A percentile compares a stretch with the other conserved stretches of the same genome.
Evolutionary conservation across 2,329 filamentous ascomycete genomes (phyloP).

Genomic region (Taxawa tesnikishii): DNA sequence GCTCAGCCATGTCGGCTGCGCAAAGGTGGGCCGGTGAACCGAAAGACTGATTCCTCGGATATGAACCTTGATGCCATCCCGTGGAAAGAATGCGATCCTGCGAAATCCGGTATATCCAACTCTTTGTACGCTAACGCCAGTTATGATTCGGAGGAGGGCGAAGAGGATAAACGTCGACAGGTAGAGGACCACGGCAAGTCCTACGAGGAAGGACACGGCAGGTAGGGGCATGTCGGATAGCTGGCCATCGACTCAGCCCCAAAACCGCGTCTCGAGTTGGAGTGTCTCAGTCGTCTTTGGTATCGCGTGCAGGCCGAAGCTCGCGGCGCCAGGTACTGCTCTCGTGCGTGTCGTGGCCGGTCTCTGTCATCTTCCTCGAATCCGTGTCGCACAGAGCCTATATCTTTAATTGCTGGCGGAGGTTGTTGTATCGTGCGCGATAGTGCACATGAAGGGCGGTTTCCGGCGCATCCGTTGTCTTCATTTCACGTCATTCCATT

Average conservation of each 20-base stretch:
- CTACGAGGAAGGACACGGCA: constrained; percentile 61
- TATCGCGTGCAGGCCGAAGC: neutral
- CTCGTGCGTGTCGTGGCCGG: neutral
- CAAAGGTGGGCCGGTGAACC: constrained; percentile 87
- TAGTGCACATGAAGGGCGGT: too few species aligned
- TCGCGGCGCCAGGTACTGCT: neutral
- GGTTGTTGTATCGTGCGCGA: too few species aligned
- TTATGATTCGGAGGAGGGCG: constrained; percentile 81
- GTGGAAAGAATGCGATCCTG: constrained; percentile 78
- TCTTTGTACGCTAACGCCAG: constrained; percentile 89
- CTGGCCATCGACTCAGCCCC: neutral
- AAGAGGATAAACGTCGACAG: constrained; percentile 87
- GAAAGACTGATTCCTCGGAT: constrained; percentile 79
- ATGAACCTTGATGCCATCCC: constrained; percentile 80
- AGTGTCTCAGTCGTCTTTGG: too few species aligned
- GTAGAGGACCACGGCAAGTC: constrained; percentile 75
- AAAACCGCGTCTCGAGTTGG: neutral
- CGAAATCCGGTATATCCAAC: constrained; percentile 87
- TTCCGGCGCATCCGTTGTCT: too few species aligned
- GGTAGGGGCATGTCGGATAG: constrained; percentile 29
- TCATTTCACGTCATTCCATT: too few species aligned
- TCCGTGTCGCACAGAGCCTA: too few species aligned
- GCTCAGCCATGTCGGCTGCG: constrained; percentile 93
- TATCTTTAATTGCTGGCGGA: too few species aligned
- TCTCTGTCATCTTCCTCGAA: neutral